Evolutionary conservation across 176 grass and related monocot species (phyloP), one percentile per base, ranked within the genome.

Genomic region (Carex parvula): DNA sequence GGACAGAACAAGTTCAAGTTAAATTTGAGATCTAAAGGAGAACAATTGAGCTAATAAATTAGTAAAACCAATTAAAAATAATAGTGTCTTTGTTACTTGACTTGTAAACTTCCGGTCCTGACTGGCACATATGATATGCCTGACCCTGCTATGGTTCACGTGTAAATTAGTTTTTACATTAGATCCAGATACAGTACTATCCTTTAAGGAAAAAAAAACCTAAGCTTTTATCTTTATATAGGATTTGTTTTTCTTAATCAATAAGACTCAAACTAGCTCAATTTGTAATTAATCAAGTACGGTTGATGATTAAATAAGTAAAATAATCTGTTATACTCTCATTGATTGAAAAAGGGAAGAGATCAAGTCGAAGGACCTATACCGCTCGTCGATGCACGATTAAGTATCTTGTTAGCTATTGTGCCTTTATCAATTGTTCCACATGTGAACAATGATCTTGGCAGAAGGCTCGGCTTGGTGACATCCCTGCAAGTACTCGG

Each of bases 371-470:
- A 94, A 94, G 94, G 94, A 63, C 94, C 90, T 73, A 66, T 90
- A 81, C 90, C 91, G 72, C 84, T 75, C 54, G 79, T 97, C 53
- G 69, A 92, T 89, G 90, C 94, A 84, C 87, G 91, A 33, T 55
- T 97, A 79, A 92, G 79, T 83, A 92, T 97, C 71, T 71, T 97
- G 18, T 87, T 97, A 81, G 88, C 94, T 75, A 92, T 97, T 82
- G 65, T 97, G 13, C 94, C 94, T 73, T 92, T 94, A 84, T 84
- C 88, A 61, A 87, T 97, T 83, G 84, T 83, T 89, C 54, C 87
- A 64, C 83, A 92, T 86, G 29, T 97, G 61, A 92, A 89, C 52
- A 90, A 92, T 86, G 89, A 90, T 44, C 73, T 52, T 84, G 55
- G 46, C 70, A 94, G 83, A 92, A 89, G 56, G 83, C 79, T 88